A percentile compares a stretch with the other conserved stretches of the same genome.
phyloP scores from a whole-genome alignment of 2,329 filamentous ascomycete species.

The Fusarium sacchari region DNA sequence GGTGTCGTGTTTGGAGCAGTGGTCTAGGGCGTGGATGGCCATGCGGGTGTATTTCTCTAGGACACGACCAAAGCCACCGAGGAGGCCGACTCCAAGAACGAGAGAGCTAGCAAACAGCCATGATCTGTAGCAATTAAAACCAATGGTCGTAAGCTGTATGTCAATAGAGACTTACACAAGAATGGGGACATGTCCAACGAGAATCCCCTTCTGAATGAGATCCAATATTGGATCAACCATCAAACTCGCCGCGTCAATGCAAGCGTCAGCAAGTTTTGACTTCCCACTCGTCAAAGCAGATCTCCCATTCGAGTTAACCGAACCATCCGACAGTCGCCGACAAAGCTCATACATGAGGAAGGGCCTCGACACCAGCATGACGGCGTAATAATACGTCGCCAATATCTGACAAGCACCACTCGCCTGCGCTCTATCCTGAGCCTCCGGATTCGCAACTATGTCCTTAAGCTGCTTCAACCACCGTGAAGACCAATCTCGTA shows the following conservation, averaged over 20 bases:
- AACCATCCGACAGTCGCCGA: slow-evolving; percentile 54
- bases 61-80: slow-evolving; percentile 62
- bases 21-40: slow-evolving; percentile 59
- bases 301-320: slow-evolving; percentile 14
- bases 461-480: slow-evolving; percentile 60
- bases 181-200: slow-evolving; percentile 60
- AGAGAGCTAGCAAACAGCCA: slow-evolving; percentile 65
- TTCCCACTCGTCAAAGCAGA: slow-evolving; percentile 53
- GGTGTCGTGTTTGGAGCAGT: slow-evolving; percentile 60
- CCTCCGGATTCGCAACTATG: slow-evolving; percentile 42
- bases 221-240: slow-evolving; percentile 62
- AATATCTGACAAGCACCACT: slow-evolving; percentile 63
- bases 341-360: slow-evolving; percentile 67
- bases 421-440: slow-evolving; percentile 44
- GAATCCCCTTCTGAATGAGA: slow-evolving; percentile 53
- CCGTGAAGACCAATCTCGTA: slow-evolving; percentile 61
- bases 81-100: slow-evolving; percentile 61
- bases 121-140: slow-evolving; percentile 49
- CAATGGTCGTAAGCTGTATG: rapidly evolving
- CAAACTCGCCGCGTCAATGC: slow-evolving; percentile 63
- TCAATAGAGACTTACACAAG: slow-evolving; percentile 55
- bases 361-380: slow-evolving; percentile 65
- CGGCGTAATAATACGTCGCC: slow-evolving; percentile 65
- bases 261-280: slow-evolving; percentile 63
- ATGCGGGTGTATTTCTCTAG: slow-evolving; percentile 61